phyloP scores from a whole-genome alignment of 352 stramenopile genomes.

The Peronospora destructor region DNA sequence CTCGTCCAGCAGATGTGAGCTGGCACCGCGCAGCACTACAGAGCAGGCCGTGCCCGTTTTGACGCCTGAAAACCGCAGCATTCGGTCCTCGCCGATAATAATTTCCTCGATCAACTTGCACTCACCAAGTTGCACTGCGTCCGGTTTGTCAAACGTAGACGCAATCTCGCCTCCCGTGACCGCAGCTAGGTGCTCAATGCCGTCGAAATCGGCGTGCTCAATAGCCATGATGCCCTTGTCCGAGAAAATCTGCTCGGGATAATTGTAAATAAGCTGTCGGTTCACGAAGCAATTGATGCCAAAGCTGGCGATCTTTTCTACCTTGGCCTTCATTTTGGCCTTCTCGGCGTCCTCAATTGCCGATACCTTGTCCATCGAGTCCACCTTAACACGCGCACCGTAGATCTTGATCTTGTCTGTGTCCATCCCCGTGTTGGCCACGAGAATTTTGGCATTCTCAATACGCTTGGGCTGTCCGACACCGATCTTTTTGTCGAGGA shows the following conservation, averaged over 20 bases:
- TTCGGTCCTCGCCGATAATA: constrained; percentile 96
- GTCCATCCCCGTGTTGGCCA: constrained; percentile 99
- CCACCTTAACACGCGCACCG: constrained; percentile 94
- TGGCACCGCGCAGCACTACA: constrained; percentile 92
- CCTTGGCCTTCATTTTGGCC: constrained; percentile 97
- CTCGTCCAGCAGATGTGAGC: constrained; percentile 96
- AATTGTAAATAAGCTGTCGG: constrained; percentile 99
- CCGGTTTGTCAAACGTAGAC: constrained; percentile 97
- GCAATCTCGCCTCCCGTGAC: constrained; percentile 94
- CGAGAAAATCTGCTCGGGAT: constrained; percentile 97
- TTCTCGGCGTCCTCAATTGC: constrained; percentile 99
- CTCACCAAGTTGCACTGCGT: constrained; percentile 93
- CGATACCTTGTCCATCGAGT: constrained; percentile 98
- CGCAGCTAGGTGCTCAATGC: constrained; percentile 95
- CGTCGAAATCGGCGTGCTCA: constrained; percentile 99
- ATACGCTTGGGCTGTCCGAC: constrained; percentile 93
- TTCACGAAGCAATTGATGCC: constrained; percentile 99
- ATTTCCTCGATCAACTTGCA: constrained; percentile 98
- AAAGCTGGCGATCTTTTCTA: constrained; percentile 96
- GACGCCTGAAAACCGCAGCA: constrained; percentile 97
- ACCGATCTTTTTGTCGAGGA: constrained; percentile 95
- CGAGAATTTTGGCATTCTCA: constrained; percentile 97
- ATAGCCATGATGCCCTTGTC: constrained; percentile 98
- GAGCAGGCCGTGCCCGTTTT: constrained; percentile 93
- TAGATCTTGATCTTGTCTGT: constrained; percentile 99